Evolutionary conservation across 208 protist species (phyloP).

Genomic region (Trichomonas vaginalis): DNA sequence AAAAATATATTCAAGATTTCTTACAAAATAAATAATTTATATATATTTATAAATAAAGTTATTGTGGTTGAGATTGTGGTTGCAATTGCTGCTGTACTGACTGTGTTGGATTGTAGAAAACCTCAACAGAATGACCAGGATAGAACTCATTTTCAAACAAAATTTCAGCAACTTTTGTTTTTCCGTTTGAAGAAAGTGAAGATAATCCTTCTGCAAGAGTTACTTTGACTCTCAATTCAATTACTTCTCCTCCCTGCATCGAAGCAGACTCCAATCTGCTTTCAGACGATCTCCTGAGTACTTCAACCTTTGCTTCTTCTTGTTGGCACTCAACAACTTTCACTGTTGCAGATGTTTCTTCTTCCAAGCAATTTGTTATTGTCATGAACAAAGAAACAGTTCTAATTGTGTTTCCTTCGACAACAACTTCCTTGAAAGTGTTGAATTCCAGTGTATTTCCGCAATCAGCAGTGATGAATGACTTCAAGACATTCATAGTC

Average conservation of each 20-base stretch:
- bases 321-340: not conserved
- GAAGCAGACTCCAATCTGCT: not conserved
- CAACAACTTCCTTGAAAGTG: not conserved
- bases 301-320: not conserved
- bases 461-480: not conserved
- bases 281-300: not conserved
- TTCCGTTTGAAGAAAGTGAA: not conserved
- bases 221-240: not conserved
- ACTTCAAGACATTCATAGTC: not conserved
- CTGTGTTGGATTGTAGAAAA: no score
- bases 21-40: no score
- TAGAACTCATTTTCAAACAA: not conserved
- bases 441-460: not conserved
- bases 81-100: no score
- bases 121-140: not conserved
- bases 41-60: no score
- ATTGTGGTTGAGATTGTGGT: no score
- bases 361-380: not conserved
- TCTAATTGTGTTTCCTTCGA: not conserved
- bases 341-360: not conserved
- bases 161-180: not conserved
- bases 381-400: not conserved
- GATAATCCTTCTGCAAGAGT: not conserved
- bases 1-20: no score
- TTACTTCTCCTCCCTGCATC: not conserved